Evolutionary conservation across 345 rosid species (phyloP).

Genomic region (Microcos paniculata): DNA sequence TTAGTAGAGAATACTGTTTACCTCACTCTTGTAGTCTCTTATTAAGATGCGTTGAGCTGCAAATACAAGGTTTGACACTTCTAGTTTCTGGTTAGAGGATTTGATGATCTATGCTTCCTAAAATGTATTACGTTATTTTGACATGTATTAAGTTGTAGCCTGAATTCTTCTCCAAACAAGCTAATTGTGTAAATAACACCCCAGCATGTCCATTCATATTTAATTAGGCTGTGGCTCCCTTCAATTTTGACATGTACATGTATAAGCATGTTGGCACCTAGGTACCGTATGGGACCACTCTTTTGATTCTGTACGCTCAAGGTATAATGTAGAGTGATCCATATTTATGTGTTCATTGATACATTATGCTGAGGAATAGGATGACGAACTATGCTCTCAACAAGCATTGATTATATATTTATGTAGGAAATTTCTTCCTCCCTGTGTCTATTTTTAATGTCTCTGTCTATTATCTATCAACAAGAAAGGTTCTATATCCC

Average conservation of each 20-base stretch:
- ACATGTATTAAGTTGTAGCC: neutral
- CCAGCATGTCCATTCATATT: neutral
- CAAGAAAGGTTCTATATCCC: neutral
- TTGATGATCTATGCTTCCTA: neutral
- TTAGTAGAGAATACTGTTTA: neutral
- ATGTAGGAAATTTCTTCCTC: neutral
- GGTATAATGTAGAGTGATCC: neutral
- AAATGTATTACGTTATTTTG: no score
- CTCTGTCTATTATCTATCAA: neutral
- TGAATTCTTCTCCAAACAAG: neutral
- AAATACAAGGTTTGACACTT: neutral
- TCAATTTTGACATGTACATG: neutral
- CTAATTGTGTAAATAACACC: neutral
- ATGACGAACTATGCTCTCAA: neutral
- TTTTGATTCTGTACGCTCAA: neutral
- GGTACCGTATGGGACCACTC: neutral
- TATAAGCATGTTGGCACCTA: neutral
- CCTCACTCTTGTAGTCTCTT: neutral
- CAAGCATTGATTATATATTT: neutral
- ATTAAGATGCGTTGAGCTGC: neutral
- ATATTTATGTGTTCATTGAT: neutral
- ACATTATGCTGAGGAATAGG: neutral
- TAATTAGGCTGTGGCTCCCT: neutral
- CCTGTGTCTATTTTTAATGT: neutral
- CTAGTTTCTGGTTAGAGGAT: neutral